Evolutionary conservation across 495 filamentous ascomycete species (phyloP).

Genomic region (Thermothielavioides terrestris): DNA sequence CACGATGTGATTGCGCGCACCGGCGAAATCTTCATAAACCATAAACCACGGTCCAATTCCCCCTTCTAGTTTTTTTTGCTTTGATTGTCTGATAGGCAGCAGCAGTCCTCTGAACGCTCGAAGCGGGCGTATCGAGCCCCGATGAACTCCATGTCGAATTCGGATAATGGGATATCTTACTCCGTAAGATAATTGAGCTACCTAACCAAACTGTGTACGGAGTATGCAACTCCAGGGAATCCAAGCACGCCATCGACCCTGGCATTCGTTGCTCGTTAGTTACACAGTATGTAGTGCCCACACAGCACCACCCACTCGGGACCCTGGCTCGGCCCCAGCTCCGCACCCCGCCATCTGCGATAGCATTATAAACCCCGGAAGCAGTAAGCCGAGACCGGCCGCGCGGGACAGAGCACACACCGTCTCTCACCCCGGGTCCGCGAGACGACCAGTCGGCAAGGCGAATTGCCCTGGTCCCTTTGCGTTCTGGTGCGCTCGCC

Average conservation of each 20-base stretch:
- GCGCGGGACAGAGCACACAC: neutral
- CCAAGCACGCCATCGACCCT: constrained; percentile 2
- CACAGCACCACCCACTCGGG: neutral
- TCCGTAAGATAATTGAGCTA: too few species aligned
- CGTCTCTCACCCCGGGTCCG: too few species aligned
- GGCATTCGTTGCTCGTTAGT: too few species aligned
- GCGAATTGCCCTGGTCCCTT: neutral
- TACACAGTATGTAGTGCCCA: too few species aligned
- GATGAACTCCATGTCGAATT: neutral
- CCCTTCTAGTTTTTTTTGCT: too few species aligned
- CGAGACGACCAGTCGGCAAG: neutral
- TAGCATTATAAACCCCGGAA: neutral
- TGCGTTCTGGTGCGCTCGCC: too few species aligned
- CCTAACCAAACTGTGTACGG: too few species aligned
- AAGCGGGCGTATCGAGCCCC: too few species aligned
- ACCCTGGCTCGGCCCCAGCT: neutral
- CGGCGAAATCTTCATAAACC: too few species aligned
- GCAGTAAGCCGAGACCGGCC: constrained; percentile 4
- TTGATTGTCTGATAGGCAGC: neutral
- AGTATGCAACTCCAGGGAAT: neutral
- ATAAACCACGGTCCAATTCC: too few species aligned
- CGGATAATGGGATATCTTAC: constrained; percentile 5
- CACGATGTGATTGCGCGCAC: too few species aligned
- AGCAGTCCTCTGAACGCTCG: too few species aligned
- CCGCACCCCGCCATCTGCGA: neutral